Evolutionary conservation across 257 asterid species (phyloP).

Genomic region (Orobanche coerulescens): DNA sequence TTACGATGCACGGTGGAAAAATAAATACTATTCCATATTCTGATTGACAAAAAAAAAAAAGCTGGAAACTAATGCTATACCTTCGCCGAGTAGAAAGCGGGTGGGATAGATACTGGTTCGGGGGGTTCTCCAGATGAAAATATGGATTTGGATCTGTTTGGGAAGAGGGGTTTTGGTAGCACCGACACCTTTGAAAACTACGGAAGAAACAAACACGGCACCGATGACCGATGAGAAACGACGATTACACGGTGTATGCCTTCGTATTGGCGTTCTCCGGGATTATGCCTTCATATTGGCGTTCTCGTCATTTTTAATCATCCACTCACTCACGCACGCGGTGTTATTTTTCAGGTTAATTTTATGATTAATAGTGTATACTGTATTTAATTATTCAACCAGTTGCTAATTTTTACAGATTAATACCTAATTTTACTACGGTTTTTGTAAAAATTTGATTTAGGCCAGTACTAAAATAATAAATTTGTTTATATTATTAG

Average conservation of each 20-base stretch:
- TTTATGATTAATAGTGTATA: too few relatives aligned
- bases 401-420: too few relatives aligned
- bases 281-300: background rate
- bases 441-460: too few relatives aligned
- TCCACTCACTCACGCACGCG: too few relatives aligned
- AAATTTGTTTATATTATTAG: too few relatives aligned
- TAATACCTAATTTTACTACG: too few relatives aligned
- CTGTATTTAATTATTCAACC: too few relatives aligned
- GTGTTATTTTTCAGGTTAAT: too few relatives aligned
- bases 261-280: too few relatives aligned
- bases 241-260: slow-evolving; percentile 19
- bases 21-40: background rate
- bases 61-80: slow-evolving; percentile 21
- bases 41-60: background rate
- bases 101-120: slow-evolving; percentile 2
- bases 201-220: slow-evolving; percentile 18
- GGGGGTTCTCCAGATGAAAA: slow-evolving; percentile 23
- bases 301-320: slow-evolving; percentile 11
- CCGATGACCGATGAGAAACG: slow-evolving; percentile 5
- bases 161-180: slow-evolving; percentile 12
- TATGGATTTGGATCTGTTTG: slow-evolving; percentile 32
- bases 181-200: slow-evolving; percentile 15
- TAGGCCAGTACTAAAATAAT: too few relatives aligned
- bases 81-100: slow-evolving; percentile 27
- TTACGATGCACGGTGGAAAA: slow-evolving; percentile 13